These are phyloP conservation scores for Diaporthe nobilis DNA, from an alignment of 2,329 filamentous ascomycete species.

Conservation along the genomic window DNA sequence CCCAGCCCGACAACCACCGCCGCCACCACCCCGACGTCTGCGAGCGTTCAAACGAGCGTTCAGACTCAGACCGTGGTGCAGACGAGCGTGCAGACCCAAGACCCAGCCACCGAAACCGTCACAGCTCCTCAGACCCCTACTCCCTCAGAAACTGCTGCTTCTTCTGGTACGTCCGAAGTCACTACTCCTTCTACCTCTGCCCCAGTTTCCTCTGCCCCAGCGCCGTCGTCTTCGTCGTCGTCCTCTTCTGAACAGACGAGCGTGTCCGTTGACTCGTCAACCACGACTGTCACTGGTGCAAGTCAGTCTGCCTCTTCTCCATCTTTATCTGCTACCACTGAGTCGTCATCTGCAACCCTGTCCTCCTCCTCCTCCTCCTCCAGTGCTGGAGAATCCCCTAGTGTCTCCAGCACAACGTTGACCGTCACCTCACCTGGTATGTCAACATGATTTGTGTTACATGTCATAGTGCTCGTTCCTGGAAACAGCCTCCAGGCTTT, in stretches of 20 bases:
- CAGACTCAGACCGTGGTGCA: constrained; percentile 46
- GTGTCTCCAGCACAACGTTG: constrained; percentile 30
- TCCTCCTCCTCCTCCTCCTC: constrained; percentile 1
- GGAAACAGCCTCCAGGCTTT: background rate
- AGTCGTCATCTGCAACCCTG: background rate
- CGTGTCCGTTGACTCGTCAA: constrained; percentile 40
- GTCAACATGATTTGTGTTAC: constrained; percentile 13
- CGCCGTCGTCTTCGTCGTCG: constrained; percentile 35
- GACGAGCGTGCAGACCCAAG: constrained; percentile 42
- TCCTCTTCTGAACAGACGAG: constrained; percentile 43
- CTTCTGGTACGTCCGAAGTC: constrained; percentile 50
- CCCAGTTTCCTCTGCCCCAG: constrained; percentile 43
- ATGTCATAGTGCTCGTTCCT: background rate
- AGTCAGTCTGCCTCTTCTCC: constrained; percentile 45
- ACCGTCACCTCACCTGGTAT: constrained; percentile 32
- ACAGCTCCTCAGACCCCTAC: constrained; percentile 44
- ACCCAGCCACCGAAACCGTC: constrained; percentile 47
- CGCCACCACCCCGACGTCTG: constrained; percentile 34
- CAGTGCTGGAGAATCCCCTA: constrained; percentile 16
- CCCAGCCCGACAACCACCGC: constrained; percentile 43
- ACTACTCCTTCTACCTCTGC: constrained; percentile 44
- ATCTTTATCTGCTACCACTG: constrained; percentile 32
- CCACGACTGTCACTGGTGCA: constrained; percentile 41
- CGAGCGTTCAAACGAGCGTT: constrained; percentile 19
- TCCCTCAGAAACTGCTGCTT: constrained; percentile 42